A percentile compares a stretch with the other conserved stretches of the same genome.
Evolutionary conservation across 225 moss, liverwort and hornwort genomes (phyloP).

Genomic region (Takakia lepidozioides): DNA sequence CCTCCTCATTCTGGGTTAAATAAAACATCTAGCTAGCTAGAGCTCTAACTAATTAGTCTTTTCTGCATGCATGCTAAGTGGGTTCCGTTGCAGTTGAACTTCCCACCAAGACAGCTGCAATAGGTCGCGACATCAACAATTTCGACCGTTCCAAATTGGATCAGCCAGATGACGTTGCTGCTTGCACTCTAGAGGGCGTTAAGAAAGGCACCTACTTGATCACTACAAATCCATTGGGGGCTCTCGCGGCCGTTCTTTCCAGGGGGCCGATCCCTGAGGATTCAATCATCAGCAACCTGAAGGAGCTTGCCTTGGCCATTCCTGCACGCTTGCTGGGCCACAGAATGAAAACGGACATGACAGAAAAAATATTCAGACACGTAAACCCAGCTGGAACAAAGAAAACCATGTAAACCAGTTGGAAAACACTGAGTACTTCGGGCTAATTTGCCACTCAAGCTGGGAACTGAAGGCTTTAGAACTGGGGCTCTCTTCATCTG

Average conservation of each 20-base stretch:
- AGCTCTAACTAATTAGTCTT: too few relatives aligned
- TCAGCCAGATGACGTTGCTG: slow-evolving; percentile 13
- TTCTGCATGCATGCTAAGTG: background rate
- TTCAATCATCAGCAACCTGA: background rate
- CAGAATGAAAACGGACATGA: background rate
- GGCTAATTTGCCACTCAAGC: too few relatives aligned
- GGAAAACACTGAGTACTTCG: too few relatives aligned
- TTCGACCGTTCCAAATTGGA: background rate
- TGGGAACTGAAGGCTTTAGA: too few relatives aligned
- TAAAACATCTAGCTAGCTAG: too few relatives aligned
- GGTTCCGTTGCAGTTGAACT: background rate
- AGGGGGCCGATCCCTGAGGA: slow-evolving; percentile 6
- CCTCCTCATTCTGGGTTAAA: too few relatives aligned
- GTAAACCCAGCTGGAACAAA: too few relatives aligned
- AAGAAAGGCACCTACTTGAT: slow-evolving; percentile 13
- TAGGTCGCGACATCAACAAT: slow-evolving; percentile 2
- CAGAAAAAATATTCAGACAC: too few relatives aligned
- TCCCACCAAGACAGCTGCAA: background rate
- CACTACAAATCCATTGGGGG: slow-evolving; percentile 6
- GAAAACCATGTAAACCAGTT: too few relatives aligned
- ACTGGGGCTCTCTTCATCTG: too few relatives aligned
- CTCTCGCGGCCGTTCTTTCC: slow-evolving; percentile 2
- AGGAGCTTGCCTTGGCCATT: slow-evolving; percentile 8
- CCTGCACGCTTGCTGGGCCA: slow-evolving; percentile 4
- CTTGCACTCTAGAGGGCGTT: slow-evolving; percentile 14